phyloP scores from a whole-genome alignment of 1,139 yeast species.

The Kodamaea alishanica region DNA sequence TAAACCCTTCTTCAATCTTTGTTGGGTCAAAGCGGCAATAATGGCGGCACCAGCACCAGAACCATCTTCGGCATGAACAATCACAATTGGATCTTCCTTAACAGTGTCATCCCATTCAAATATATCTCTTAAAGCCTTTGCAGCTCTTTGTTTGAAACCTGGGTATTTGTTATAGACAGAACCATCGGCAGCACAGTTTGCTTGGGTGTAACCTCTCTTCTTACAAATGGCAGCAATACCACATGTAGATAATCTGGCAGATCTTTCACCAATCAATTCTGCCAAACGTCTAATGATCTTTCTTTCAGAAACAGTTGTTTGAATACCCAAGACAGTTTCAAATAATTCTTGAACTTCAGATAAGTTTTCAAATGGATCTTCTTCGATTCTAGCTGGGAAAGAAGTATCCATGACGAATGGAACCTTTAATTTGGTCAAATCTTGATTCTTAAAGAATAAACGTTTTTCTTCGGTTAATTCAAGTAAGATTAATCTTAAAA shows the following conservation, averaged over 20 bases:
- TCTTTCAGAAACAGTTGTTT: slow-evolving; percentile 75
- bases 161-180: slow-evolving; percentile 94
- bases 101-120: slow-evolving; percentile 65
- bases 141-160: slow-evolving; percentile 84
- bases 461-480: slow-evolving; percentile 64
- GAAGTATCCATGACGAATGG: slow-evolving; percentile 84
- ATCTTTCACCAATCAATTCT: slow-evolving; percentile 85
- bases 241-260: slow-evolving; percentile 90
- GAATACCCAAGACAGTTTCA: slow-evolving; percentile 52
- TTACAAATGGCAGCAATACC: slow-evolving; percentile 94
- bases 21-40: slow-evolving; percentile 88
- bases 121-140: slow-evolving; percentile 82
- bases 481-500: slow-evolving; percentile 73
- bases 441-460: slow-evolving; percentile 66
- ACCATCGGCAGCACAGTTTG: slow-evolving; percentile 96
- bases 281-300: slow-evolving; percentile 78
- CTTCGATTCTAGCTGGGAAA: slow-evolving; percentile 80
- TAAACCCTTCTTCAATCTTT: slow-evolving; percentile 65
- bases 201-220: slow-evolving; percentile 74
- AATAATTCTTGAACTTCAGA: slow-evolving; percentile 70
- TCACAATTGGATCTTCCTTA: slow-evolving; percentile 68
- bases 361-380: slow-evolving; percentile 85
- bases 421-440: slow-evolving; percentile 51
- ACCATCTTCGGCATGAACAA: slow-evolving; percentile 95
- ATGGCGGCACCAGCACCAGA: slow-evolving; percentile 98